These are phyloP conservation scores for Saturnispora dispora DNA, from an alignment of 805 yeast species.

Conservation along the genomic window DNA sequence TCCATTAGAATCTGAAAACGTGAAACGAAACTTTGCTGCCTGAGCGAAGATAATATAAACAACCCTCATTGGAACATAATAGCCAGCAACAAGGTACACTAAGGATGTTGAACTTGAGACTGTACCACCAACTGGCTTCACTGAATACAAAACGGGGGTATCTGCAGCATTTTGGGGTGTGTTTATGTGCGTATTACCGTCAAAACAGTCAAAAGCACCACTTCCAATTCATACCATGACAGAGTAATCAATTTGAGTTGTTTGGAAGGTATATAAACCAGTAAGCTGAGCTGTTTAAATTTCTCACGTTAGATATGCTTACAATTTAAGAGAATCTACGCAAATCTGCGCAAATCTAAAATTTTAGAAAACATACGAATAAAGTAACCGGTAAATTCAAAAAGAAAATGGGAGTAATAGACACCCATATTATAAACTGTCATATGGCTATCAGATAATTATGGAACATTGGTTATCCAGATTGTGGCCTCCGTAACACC, in stretches of 20 bases:
- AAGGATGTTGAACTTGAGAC: background rate
- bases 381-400: slow-evolving; percentile 15
- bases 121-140: background rate
- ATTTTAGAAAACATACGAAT: no score
- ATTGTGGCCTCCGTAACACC: background rate
- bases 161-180: background rate
- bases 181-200: slow-evolving; percentile 2
- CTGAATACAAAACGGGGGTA: slow-evolving; percentile 7
- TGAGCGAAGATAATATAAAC: slow-evolving; percentile 12
- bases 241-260: slow-evolving; percentile 24
- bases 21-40: slow-evolving; percentile 9
- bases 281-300: slow-evolving; percentile 15
- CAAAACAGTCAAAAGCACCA: slow-evolving; percentile 29
- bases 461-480: background rate
- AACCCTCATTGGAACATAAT: slow-evolving; percentile 14
- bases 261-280: slow-evolving; percentile 23
- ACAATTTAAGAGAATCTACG: no score
- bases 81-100: slow-evolving; percentile 11
- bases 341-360: background rate
- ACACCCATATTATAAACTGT: background rate
- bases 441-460: background rate
- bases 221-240: slow-evolving; percentile 27
- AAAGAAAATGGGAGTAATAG: slow-evolving; percentile 4
- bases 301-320: background rate
- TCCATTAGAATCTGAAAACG: slow-evolving; percentile 11